phyloP scores from a whole-genome alignment of 2,329 filamentous ascomycete species.

The Pseudogymnoascus sp. region DNA sequence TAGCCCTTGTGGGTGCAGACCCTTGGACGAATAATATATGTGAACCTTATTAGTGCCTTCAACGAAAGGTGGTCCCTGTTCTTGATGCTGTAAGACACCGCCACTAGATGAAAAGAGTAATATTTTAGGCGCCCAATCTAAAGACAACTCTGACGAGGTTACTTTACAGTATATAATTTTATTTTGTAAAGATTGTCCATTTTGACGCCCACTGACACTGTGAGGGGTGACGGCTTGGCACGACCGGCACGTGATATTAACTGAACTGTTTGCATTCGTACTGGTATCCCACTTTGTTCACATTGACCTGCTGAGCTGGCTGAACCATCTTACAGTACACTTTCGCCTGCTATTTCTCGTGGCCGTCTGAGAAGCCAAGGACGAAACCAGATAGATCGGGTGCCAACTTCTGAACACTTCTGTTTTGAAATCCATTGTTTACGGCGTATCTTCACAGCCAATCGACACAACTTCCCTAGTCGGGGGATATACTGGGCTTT shows the following conservation, averaged over 20 bases:
- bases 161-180: neutral
- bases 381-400: neutral
- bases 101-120: neutral
- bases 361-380: neutral
- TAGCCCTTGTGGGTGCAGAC: conserved; percentile 1
- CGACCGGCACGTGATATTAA: neutral
- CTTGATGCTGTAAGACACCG: neutral
- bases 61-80: neutral
- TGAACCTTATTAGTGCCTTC: neutral
- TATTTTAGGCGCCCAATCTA: neutral
- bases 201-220: neutral
- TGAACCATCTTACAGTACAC: neutral
- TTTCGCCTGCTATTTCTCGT: neutral
- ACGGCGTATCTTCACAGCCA: neutral
- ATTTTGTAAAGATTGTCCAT: neutral
- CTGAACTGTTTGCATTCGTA: neutral
- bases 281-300: neutral
- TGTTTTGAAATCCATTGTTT: neutral
- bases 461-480: neutral
- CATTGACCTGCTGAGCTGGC: neutral
- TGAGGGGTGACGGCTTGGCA: neutral
- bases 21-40: neutral
- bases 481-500: neutral
- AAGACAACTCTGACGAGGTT: neutral
- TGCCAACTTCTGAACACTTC: neutral